phyloP scores from a whole-genome alignment of 805 yeast genomes.

The Grigorovia jiainica region DNA sequence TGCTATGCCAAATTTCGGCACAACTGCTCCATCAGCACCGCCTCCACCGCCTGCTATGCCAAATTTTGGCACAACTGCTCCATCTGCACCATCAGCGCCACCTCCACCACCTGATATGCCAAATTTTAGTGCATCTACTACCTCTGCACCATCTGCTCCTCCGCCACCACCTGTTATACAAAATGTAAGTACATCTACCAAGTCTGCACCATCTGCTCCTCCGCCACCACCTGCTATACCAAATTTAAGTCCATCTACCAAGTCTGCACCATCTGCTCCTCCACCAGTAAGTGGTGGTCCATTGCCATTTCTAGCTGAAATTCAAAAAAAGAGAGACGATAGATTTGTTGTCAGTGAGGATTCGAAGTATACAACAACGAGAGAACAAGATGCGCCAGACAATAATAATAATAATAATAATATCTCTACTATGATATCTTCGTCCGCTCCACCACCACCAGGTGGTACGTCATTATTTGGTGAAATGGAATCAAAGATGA shows the following conservation, averaged over 20 bases:
- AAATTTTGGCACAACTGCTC: constrained; percentile 32
- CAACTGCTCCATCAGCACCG: constrained; percentile 11
- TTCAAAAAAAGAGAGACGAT: constrained; percentile 41
- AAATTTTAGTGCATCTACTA: constrained; percentile 10
- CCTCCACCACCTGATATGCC: constrained; percentile 12
- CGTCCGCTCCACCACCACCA: constrained; percentile 14
- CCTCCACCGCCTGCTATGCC: constrained; percentile 25
- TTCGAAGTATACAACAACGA: constrained; percentile 19
- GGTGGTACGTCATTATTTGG: constrained; percentile 22
- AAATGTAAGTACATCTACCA: background rate
- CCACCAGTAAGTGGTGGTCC: constrained; percentile 29
- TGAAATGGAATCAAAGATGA: constrained; percentile 24
- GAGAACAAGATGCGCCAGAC: constrained; percentile 10
- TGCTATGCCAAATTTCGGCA: constrained; percentile 4
- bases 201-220: constrained; percentile 18
- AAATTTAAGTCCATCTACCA: constrained; percentile 7
- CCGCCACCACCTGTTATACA: too few species aligned
- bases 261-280: constrained; percentile 19
- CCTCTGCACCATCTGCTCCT: too few species aligned
- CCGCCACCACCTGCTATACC: constrained; percentile 23
- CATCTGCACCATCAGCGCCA: constrained; percentile 12
- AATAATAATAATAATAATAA: constrained; percentile 3
- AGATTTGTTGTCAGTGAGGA: constrained; percentile 35
- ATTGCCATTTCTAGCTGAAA: constrained; percentile 42
- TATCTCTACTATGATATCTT: constrained; percentile 11